Base-by-base conservation (phyloP, 2,329 filamentous ascomycete genomes). In the Colletotrichum karsti region DNA sequence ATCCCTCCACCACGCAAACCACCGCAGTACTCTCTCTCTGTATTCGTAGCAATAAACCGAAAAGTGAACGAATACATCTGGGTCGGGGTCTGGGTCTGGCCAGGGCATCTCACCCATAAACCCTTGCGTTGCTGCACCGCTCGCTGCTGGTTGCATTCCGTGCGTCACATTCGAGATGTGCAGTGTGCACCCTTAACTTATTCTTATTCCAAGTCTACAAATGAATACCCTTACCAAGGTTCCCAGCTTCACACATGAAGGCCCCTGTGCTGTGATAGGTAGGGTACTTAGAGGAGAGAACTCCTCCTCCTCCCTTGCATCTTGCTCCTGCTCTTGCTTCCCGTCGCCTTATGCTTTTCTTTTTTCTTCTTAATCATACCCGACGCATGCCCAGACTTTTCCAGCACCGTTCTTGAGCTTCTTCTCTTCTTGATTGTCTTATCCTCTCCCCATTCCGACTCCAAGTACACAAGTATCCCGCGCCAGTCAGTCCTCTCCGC, bases 301-400 rank as follows among this genome's bases (percentile, higher is more conserved):
- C 37, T 51, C 51, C 41, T 66, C 59, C 63, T 12, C 63, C 37
- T 37, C 12, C 50, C 15, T 44, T 46, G 37, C 39, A 12, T 37
- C 15, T 22, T 18, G 26, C n/a, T 59, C 54, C 20, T 26, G 39
- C 39, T 18, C 39, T 24, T 57, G 37, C 30, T 24, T 37, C 50
- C 18, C 18, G 20, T 20, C 28, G 50, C 24, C 41, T 20, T 46
- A 20, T 33, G 39, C 54, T 57, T 44, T 57, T 53, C 54, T 57
- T 44, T 57, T 53, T 20, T 42, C 13, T 13, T 10, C 26, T 57
- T 39, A 12, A 53, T 53, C 37, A 53, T 35, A n/a, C 20, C 26
- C 59, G 44, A 68, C 61, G 60, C 60, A 65, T 51, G 60, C 54
- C 60, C 60, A 65, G 53, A 63, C 60, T 58, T 48, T 50, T 59